A percentile compares a stretch with the other conserved stretches of the same genome.
phyloP scores from a whole-genome alignment of 1,139 yeast genomes.

The Candida sp. region DNA sequence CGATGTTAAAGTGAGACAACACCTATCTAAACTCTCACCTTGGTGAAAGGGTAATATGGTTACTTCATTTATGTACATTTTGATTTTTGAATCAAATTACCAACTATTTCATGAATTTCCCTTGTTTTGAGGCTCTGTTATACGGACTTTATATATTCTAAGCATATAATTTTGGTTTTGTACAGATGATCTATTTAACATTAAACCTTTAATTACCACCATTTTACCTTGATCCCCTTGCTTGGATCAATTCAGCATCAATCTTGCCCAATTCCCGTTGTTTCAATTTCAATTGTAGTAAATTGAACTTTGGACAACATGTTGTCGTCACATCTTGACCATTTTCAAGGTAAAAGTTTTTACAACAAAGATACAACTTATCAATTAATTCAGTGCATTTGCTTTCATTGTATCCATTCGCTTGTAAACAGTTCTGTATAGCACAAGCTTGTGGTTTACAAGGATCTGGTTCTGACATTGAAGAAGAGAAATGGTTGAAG shows the following conservation, averaged over 20 bases:
- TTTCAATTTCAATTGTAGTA: slow-evolving; percentile 53
- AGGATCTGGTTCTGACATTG: slow-evolving; percentile 28
- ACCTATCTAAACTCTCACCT: too few species aligned
- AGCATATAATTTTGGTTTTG: too few species aligned
- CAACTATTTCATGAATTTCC: too few species aligned
- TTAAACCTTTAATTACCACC: too few species aligned
- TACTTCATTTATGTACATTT: too few species aligned
- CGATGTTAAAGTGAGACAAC: too few species aligned
- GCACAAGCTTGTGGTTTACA: slow-evolving; percentile 71
- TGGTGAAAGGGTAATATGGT: too few species aligned
- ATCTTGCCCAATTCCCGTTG: slow-evolving; percentile 51
- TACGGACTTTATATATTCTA: too few species aligned
- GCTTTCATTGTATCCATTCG: slow-evolving; percentile 56
- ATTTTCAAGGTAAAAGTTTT: slow-evolving; percentile 46
- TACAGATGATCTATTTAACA: too few species aligned
- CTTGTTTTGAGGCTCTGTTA: too few species aligned
- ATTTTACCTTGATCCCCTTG: slow-evolving; percentile 6
- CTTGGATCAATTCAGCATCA: slow-evolving; percentile 47
- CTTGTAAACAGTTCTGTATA: slow-evolving; percentile 60
- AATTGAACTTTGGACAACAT: slow-evolving; percentile 62
- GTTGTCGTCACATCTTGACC: slow-evolving; percentile 55
- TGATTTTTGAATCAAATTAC: too few species aligned
- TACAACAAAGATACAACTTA: slow-evolving; percentile 59
- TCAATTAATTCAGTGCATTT: slow-evolving; percentile 60
- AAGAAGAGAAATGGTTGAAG: neutral